A percentile compares a stretch with the other conserved stretches of the same genome.
Conservation (phyloP, 2,329 filamentous ascomycete genomes). For the Aspergillus tubingensis region DNA sequence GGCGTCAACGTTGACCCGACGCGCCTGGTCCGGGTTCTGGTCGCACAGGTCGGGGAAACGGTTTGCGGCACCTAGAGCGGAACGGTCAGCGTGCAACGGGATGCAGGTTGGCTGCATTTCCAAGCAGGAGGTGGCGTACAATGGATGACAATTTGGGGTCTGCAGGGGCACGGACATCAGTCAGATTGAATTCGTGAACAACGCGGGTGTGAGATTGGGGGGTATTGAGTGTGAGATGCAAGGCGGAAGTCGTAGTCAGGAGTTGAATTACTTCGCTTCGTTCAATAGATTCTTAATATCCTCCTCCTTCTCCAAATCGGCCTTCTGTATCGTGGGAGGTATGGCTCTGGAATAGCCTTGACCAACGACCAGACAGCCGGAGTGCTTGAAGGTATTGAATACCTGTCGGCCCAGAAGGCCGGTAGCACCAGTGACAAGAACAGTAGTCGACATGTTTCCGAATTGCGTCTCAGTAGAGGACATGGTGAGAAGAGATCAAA, state of each 20-base stretch:
- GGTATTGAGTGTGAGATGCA: not conserved
- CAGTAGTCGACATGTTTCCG: constrained; percentile 52
- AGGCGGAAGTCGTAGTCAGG: not conserved
- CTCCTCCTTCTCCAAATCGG: constrained; percentile 51
- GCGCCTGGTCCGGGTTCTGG: constrained; percentile 73
- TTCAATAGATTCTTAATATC: constrained; percentile 52
- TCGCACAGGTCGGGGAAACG: constrained; percentile 85
- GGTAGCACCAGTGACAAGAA: constrained; percentile 79
- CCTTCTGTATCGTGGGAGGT: constrained; percentile 65
- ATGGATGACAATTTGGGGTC: constrained; percentile 77
- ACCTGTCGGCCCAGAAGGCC: constrained; percentile 82
- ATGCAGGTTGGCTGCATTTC: not conserved
- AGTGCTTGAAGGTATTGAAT: constrained; percentile 66
- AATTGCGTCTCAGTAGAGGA: constrained; percentile 4
- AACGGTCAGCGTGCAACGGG: constrained; percentile 14
- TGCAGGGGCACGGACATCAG: constrained; percentile 34
- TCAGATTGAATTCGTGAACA: constrained; percentile 8
- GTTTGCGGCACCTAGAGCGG: constrained; percentile 71
- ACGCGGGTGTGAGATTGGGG: not conserved
- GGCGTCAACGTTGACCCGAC: constrained; percentile 72
- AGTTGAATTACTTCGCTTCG: constrained; percentile 51
- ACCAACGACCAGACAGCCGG: constrained; percentile 70
- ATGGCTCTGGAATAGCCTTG: constrained; percentile 74
- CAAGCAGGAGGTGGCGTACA: constrained; percentile 58
- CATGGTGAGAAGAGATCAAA: constrained; percentile 9